Evolutionary conservation across 768 basidiomycete genomes (phyloP), one percentile per base, ranked within the genome.

Genomic region (Pleurotus salmoneostramineus): DNA sequence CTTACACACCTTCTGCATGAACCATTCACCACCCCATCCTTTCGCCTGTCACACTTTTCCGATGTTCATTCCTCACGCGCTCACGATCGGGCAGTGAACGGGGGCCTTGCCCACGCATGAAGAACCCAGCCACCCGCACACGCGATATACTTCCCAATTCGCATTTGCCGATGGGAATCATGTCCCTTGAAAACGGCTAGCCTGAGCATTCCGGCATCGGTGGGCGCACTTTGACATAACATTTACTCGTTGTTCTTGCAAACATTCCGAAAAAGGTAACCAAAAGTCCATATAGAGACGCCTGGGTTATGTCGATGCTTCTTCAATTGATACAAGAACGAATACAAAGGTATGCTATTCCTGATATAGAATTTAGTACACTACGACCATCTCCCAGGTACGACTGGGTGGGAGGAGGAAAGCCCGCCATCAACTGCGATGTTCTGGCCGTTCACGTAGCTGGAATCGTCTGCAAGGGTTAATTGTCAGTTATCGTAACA

Each of bases 401-500:
- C 73, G 6, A 93, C 86, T 4, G 93, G 93, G 64, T 85, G 82
- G 0, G 91, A 92, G 27, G 87, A 75, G 8, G 89, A 87, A 58
- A 96, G 70, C 1, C 93, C 95, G 5, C 95, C 95, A 63, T 96
- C 95, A 33, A 94, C 88, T 0, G 88, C 87, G 33, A 93, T 79
- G 64, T 86, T 88, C 66, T 95, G 91, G 12, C 92, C 95, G 66
- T 95, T 97, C 57, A 98, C 84, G 70, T 94, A 95, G 71, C 92
- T 94, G 1, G 92, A 87, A 61, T 93, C 91, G 63, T 94, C 93
- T 93, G 66, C 7, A 50, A 34, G 37, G 40, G 44, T 37, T 11
- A 14, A 36, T 50, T 44, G 58, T 4, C 37, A 40, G 12, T 27
- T 27, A 27, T 27, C 56, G n/a, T 40, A 8, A 47, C 33, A 10